Percentiles rank a stretch among this genome's conserved stretches.
phyloP scores from a whole-genome alignment of 164 flowering plant species.

The Nymphaea colorata region DNA sequence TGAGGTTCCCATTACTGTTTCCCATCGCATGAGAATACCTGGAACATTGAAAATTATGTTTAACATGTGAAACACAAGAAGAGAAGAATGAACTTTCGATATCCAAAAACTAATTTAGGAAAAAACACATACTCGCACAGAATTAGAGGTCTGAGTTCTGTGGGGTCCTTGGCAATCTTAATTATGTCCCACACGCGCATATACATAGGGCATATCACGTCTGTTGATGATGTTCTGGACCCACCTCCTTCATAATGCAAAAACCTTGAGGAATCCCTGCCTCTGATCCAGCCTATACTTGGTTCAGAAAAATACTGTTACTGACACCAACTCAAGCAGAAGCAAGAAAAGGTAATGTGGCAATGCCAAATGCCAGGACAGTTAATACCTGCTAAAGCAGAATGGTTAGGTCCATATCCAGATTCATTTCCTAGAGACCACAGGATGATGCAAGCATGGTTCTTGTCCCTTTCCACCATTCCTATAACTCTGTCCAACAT shows the following conservation, averaged over 20 bases:
- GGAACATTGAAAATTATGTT: constrained; percentile 5
- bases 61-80: neutral
- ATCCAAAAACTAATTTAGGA: neutral
- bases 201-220: constrained; percentile 95
- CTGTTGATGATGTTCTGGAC: constrained; percentile 86
- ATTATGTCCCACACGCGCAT: constrained; percentile 94
- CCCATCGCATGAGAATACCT: constrained; percentile 99
- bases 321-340: too few species aligned
- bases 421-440: constrained; percentile 98
- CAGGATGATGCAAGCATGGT: constrained; percentile 79
- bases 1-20: constrained; percentile 81
- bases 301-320: neutral
- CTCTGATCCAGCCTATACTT: constrained; percentile 76
- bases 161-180: constrained; percentile 79
- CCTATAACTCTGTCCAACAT: constrained; percentile 93
- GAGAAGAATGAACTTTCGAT: neutral
- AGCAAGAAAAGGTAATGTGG: too few species aligned
- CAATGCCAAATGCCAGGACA: neutral
- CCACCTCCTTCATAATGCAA: constrained; percentile 98
- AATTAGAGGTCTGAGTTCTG: constrained; percentile 79
- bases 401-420: constrained; percentile 91
- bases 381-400: constrained; percentile 67
- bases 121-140: constrained; percentile 84
- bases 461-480: constrained; percentile 99
- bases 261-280: constrained; percentile 70